phyloP scores from a whole-genome alignment of 805 yeast species.

The Saturnispora serradocipensis region DNA sequence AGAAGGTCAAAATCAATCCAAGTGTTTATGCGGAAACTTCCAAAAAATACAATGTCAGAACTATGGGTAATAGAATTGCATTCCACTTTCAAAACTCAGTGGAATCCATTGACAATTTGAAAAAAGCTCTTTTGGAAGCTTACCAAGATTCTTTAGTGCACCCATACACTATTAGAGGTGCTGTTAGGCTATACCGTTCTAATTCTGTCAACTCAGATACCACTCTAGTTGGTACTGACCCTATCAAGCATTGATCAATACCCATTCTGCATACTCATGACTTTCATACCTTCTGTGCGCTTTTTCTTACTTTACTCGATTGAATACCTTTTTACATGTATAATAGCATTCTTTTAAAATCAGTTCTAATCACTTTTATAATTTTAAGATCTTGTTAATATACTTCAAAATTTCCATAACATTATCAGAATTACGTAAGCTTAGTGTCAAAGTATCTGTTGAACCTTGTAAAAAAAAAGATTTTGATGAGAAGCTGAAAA shows the following conservation, averaged over 20 bases:
- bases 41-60: conserved; percentile 48
- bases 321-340: neutral
- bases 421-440: neutral
- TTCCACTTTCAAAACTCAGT: conserved; percentile 63
- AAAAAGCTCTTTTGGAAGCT: conserved; percentile 49
- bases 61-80: conserved; percentile 69
- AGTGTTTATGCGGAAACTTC: conserved; percentile 30
- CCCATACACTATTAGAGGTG: conserved; percentile 32
- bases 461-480: neutral
- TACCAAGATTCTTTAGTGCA: conserved; percentile 41
- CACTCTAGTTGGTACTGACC: conserved; percentile 3
- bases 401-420: neutral
- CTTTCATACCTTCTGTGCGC: neutral
- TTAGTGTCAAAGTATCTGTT: neutral
- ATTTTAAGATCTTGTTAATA: neutral
- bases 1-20: conserved; percentile 46
- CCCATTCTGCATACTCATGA: neutral
- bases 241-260: neutral
- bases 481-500: neutral
- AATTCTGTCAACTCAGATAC: conserved; percentile 1
- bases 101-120: conserved; percentile 48
- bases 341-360: neutral
- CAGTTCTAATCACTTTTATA: neutral
- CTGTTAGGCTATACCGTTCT: conserved; percentile 13
- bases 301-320: neutral